These are phyloP conservation scores for Phytopythium kandeliae DNA, from an alignment of 352 stramenopile species.

Conservation along the genomic window DNA sequence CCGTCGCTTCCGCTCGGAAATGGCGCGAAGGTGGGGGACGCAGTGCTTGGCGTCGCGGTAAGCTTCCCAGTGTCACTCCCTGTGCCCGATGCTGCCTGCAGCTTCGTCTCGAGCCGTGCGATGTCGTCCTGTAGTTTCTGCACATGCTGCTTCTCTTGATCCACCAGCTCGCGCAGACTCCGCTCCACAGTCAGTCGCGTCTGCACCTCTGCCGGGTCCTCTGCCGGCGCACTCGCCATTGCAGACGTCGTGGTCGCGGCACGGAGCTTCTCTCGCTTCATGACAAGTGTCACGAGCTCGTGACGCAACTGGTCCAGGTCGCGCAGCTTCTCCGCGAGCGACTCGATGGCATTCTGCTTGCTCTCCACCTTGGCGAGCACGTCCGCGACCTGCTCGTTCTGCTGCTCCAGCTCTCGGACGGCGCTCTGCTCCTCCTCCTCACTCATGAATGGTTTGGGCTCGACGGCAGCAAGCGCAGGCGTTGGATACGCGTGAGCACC, in stretches of 20 bases:
- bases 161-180: conserved; percentile 46
- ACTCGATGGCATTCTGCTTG: conserved; percentile 60
- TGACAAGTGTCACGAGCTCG: conserved; percentile 57
- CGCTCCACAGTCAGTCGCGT: conserved; percentile 34
- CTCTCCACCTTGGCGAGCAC: conserved; percentile 40
- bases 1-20: not conserved
- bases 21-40: too few species aligned
- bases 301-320: conserved; percentile 70
- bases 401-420: conserved; percentile 48
- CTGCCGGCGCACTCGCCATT: not conserved
- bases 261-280: conserved; percentile 61
- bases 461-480: not conserved
- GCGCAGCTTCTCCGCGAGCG: conserved; percentile 53
- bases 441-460: conserved; percentile 45
- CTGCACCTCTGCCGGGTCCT: conserved; percentile 23
- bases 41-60: too few species aligned
- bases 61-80: too few species aligned
- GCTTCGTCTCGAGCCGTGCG: conserved; percentile 34
- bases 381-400: conserved; percentile 42
- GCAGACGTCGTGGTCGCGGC: conserved; percentile 13
- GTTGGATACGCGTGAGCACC: conserved; percentile 5
- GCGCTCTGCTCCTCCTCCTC: conserved; percentile 46
- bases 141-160: conserved; percentile 48
- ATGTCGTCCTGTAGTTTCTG: conserved; percentile 53
- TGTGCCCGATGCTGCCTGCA: conserved; percentile 44